These are phyloP conservation scores for Tuber aestivum DNA, from an alignment of 495 filamentous ascomycete genomes.

Conservation along the genomic window DNA sequence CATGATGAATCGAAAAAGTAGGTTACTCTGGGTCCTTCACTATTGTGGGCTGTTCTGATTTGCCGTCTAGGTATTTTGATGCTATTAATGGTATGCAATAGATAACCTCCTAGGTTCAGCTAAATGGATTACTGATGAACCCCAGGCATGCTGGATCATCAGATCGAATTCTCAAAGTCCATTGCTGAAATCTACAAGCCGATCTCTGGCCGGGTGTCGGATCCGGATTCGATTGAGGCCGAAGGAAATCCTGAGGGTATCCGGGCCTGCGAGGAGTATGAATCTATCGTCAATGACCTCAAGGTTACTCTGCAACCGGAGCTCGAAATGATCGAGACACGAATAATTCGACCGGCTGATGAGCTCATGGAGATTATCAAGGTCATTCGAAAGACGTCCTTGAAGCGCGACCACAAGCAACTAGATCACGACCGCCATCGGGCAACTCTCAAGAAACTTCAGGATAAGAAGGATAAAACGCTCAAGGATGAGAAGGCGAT, in stretches of 20 bases:
- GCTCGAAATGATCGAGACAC: slow-evolving; percentile 92
- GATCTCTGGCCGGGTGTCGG: slow-evolving; percentile 90
- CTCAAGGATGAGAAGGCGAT: slow-evolving; percentile 95
- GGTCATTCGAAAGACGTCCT: slow-evolving; percentile 76
- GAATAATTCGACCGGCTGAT: slow-evolving; percentile 88
- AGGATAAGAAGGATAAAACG: slow-evolving; percentile 95
- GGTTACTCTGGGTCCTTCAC: slow-evolving; percentile 18
- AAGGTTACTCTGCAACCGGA: slow-evolving; percentile 84
- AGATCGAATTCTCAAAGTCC: slow-evolving; percentile 97
- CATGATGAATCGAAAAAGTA: slow-evolving; percentile 90
- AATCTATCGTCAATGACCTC: slow-evolving; percentile 81
- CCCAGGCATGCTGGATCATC: slow-evolving; percentile 85
- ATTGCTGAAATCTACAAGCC: slow-evolving; percentile 96
- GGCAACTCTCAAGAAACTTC: slow-evolving; percentile 77
- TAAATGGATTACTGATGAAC: slow-evolving; percentile 27
- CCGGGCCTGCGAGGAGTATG: slow-evolving; percentile 91
- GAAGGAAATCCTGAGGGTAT: slow-evolving; percentile 95
- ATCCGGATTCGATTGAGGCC: slow-evolving; percentile 71
- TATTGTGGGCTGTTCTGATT: slow-evolving; percentile 10
- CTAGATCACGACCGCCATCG: slow-evolving; percentile 89
- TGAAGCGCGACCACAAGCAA: slow-evolving; percentile 95
- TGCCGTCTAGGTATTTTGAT: slow-evolving; percentile 62
- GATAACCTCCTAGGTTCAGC: not conserved
- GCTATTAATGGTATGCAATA: slow-evolving; percentile 72
- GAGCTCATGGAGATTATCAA: slow-evolving; percentile 94